phyloP scores from a whole-genome alignment of 164 flowering plant genomes.

The Vitis labrusca region DNA sequence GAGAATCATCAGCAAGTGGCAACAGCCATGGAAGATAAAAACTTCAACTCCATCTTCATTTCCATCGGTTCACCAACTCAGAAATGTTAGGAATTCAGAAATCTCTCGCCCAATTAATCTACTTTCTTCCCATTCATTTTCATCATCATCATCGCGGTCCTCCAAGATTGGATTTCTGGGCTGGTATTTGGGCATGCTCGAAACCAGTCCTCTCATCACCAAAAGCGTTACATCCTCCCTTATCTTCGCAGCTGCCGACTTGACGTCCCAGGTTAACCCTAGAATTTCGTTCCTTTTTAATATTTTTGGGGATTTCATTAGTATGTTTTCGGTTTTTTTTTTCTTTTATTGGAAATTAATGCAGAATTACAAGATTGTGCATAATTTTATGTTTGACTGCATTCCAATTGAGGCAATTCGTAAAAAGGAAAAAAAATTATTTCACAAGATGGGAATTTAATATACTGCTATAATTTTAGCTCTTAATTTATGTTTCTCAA shows the following conservation, averaged over 20 bases:
- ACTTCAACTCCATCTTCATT: no score
- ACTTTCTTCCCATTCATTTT: neutral
- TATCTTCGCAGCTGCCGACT: slow-evolving; percentile 46
- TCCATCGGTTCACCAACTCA: neutral
- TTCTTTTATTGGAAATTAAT: no score
- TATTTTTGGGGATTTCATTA: neutral
- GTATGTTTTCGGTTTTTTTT: neutral
- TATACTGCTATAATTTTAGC: no score
- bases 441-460: no score
- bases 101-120: neutral
- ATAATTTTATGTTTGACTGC: no score
- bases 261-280: slow-evolving; percentile 49
- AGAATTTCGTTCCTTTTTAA: neutral
- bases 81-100: neutral
- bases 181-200: slow-evolving; percentile 49
- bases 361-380: no score
- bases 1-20: no score
- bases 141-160: slow-evolving; percentile 17
- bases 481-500: neutral
- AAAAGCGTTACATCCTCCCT: slow-evolving; percentile 42
- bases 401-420: no score
- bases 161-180: slow-evolving; percentile 28
- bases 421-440: no score
- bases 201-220: slow-evolving; percentile 39
- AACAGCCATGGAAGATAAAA: no score